phyloP scores from a whole-genome alignment of 768 basidiomycete species.

The Boletus pseudo-olivaceus region DNA sequence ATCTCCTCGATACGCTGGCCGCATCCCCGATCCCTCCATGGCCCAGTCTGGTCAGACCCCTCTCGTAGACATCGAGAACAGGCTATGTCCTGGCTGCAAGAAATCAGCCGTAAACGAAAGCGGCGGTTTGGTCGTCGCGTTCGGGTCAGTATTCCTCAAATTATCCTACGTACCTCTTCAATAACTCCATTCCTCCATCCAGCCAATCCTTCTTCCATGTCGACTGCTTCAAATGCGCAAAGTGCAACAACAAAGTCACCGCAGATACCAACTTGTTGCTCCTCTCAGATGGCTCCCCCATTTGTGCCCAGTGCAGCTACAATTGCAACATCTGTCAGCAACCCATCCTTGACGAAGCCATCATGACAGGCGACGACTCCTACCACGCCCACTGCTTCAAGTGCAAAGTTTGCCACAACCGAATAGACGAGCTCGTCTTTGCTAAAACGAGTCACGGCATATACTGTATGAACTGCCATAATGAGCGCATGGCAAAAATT shows the following conservation, averaged over 20 bases:
- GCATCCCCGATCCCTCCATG: conserved; percentile 8
- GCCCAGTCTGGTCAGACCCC: conserved; percentile 2
- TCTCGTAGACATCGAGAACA: conserved; percentile 43
- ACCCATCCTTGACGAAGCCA: conserved; percentile 97
- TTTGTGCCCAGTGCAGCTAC: conserved; percentile 91
- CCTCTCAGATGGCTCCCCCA: conserved; percentile 96
- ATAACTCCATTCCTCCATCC: conserved; percentile 9
- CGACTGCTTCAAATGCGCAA: conserved; percentile 95
- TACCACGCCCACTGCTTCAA: conserved; percentile 99
- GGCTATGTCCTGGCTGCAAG: conserved; percentile 80
- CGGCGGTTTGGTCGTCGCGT: conserved; percentile 89
- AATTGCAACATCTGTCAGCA: conserved; percentile 92
- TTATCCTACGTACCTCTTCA: neutral
- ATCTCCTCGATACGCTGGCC: neutral
- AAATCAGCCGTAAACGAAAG: conserved; percentile 74
- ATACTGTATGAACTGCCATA: conserved; percentile 98
- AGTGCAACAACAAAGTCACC: conserved; percentile 87
- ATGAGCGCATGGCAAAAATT: conserved; percentile 92
- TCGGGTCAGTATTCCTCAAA: conserved; percentile 75
- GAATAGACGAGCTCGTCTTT: conserved; percentile 97
- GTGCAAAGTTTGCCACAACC: conserved; percentile 89
- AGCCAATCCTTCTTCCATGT: conserved; percentile 95
- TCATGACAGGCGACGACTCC: conserved; percentile 98
- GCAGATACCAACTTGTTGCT: conserved; percentile 97
- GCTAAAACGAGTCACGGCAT: conserved; percentile 98